These are phyloP conservation scores for Globisporangium nunn DNA, from an alignment of 352 stramenopile genomes.

Conservation along the genomic window DNA sequence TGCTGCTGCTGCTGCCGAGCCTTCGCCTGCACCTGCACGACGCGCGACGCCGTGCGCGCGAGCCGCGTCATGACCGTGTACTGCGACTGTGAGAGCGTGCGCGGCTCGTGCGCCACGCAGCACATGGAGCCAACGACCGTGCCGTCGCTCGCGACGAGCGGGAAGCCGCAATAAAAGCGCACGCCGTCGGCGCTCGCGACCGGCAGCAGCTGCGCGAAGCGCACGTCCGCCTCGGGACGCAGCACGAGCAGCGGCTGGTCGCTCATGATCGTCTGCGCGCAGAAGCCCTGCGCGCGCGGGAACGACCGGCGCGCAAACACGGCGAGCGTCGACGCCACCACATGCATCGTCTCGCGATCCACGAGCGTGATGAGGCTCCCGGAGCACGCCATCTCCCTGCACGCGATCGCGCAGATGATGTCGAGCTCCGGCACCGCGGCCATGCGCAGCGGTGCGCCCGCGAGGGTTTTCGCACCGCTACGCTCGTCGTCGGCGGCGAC, in stretches of 20 bases:
- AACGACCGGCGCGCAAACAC: conserved; percentile 21
- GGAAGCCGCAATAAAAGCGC: conserved; percentile 77
- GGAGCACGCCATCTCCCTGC: conserved; percentile 45
- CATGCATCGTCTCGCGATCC: conserved; percentile 34
- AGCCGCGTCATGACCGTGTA: conserved; percentile 40
- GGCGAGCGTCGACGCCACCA: conserved; percentile 32
- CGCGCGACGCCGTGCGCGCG: conserved; percentile 32
- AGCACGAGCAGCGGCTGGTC: conserved; percentile 51
- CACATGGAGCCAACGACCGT: conserved; percentile 46
- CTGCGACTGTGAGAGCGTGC: conserved; percentile 44
- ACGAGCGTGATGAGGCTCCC: conserved; percentile 60
- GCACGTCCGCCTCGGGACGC: conserved; percentile 50
- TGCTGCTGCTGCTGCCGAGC: not conserved
- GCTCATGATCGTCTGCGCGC: conserved; percentile 51
- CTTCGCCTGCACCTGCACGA: conserved; percentile 24
- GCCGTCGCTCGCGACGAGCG: conserved; percentile 24
- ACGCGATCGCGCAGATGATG: conserved; percentile 56
- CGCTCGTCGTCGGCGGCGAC: not conserved
- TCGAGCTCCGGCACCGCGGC: conserved; percentile 5
- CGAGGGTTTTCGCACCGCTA: not conserved
- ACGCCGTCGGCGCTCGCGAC: conserved; percentile 22
- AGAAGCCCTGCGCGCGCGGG: conserved; percentile 53
- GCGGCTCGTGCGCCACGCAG: conserved; percentile 32
- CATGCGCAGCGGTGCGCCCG: not conserved
- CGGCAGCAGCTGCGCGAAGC: conserved; percentile 37